A percentile compares a stretch with the other conserved stretches of the same genome.
These are phyloP conservation scores for Cadophora luteo-olivacea DNA, from an alignment of 2,329 filamentous ascomycete species.

Conservation along the genomic window DNA sequence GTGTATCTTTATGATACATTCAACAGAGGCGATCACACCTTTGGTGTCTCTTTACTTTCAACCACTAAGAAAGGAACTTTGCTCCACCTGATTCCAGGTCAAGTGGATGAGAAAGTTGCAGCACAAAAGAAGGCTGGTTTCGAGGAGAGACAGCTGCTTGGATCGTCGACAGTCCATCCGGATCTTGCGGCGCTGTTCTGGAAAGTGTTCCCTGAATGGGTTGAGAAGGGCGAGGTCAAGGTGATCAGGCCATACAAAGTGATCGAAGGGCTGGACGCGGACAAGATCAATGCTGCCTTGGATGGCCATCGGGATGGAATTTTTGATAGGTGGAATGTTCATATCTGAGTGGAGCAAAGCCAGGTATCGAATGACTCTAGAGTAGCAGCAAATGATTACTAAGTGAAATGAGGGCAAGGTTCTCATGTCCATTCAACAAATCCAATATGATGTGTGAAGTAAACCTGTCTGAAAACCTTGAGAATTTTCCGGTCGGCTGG, in stretches of 20 bases:
- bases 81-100: slow-evolving; percentile 38
- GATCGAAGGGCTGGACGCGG: slow-evolving; percentile 45
- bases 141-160: slow-evolving; percentile 42
- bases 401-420: no score
- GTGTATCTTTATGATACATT: slow-evolving; percentile 47
- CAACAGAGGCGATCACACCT: slow-evolving; percentile 32
- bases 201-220: slow-evolving; percentile 42
- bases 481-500: no score
- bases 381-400: no score
- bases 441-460: no score
- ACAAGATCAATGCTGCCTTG: slow-evolving; percentile 47
- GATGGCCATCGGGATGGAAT: slow-evolving; percentile 49
- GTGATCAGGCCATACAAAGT: slow-evolving; percentile 42
- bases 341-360: not conserved
- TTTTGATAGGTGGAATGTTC: slow-evolving; percentile 28
- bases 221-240: slow-evolving; percentile 44
- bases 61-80: slow-evolving; percentile 46
- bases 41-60: slow-evolving; percentile 47
- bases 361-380: no score
- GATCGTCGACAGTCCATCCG: slow-evolving; percentile 39
- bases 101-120: slow-evolving; percentile 42
- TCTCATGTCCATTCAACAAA: no score
- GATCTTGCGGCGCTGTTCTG: slow-evolving; percentile 45
- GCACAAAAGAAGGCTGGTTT: slow-evolving; percentile 45
- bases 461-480: no score